A percentile compares a stretch with the other conserved stretches of the same genome.
Evolutionary conservation across 1,284 basidiomycete species (phyloP).

Genomic region (Tilletia indica): DNA sequence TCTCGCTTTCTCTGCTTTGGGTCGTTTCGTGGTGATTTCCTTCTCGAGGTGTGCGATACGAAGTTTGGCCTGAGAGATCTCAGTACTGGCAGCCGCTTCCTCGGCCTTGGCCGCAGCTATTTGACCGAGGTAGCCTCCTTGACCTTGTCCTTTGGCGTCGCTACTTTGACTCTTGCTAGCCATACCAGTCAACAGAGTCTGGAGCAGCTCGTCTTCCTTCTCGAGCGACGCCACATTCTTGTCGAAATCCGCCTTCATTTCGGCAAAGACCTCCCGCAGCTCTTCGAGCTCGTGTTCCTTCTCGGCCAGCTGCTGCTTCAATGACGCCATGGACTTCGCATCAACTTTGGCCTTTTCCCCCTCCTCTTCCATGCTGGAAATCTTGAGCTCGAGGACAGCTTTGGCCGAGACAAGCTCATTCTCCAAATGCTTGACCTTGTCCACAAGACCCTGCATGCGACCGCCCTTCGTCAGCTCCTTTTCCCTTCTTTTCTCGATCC

Average conservation of each 20-base stretch:
- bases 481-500: slow-evolving; percentile 61
- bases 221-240: slow-evolving; percentile 60
- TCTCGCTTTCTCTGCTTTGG: slow-evolving; percentile 78
- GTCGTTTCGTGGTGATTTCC: slow-evolving; percentile 76
- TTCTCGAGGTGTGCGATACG: slow-evolving; percentile 77
- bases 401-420: slow-evolving; percentile 82
- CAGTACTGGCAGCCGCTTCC: slow-evolving; percentile 73
- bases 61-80: slow-evolving; percentile 79
- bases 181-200: slow-evolving; percentile 89
- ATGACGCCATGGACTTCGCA: slow-evolving; percentile 60
- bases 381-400: slow-evolving; percentile 83
- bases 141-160: slow-evolving; percentile 61
- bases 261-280: slow-evolving; percentile 34
- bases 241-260: slow-evolving; percentile 66
- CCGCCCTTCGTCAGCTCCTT: slow-evolving; percentile 71
- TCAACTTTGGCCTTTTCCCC: slow-evolving; percentile 65
- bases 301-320: slow-evolving; percentile 62
- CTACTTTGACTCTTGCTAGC: slow-evolving; percentile 61
- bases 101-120: slow-evolving; percentile 81
- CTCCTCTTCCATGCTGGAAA: slow-evolving; percentile 76
- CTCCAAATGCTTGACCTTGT: slow-evolving; percentile 74
- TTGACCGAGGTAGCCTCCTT: slow-evolving; percentile 85
- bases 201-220: slow-evolving; percentile 86
- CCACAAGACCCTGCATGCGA: slow-evolving; percentile 74
- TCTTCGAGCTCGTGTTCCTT: slow-evolving; percentile 31